phyloP scores from a whole-genome alignment of 1,284 basidiomycete genomes.

The Boletellus deceptivus region DNA sequence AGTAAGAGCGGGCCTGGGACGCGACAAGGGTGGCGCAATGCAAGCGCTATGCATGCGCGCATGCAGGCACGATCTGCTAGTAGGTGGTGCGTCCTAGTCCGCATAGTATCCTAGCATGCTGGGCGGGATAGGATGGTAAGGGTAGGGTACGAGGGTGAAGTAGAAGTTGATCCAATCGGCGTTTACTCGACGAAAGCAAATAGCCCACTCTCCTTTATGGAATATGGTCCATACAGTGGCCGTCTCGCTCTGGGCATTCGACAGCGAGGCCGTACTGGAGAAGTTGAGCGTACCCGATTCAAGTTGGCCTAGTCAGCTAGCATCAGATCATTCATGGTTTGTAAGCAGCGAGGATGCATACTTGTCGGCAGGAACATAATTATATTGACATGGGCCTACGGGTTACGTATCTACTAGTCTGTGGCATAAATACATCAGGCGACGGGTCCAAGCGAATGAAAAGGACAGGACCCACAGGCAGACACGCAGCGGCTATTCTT shows the following conservation, averaged over 20 bases:
- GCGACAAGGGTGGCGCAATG: too few species aligned
- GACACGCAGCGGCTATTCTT: conserved; percentile 20
- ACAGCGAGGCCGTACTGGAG: conserved; percentile 51
- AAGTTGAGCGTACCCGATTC: conserved; percentile 55
- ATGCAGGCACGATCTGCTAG: too few species aligned
- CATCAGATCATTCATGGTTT: conserved; percentile 3
- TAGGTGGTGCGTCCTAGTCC: too few species aligned
- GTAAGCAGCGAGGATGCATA: conserved; percentile 28
- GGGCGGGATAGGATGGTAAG: too few species aligned
- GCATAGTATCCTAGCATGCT: too few species aligned
- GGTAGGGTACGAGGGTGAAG: too few species aligned
- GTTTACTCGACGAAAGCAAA: conserved; percentile 59
- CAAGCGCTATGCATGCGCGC: too few species aligned
- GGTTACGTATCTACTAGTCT: conserved; percentile 53
- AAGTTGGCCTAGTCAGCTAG: conserved; percentile 37
- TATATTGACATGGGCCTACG: conserved; percentile 45
- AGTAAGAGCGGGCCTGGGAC: too few species aligned
- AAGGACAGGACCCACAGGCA: conserved; percentile 18
- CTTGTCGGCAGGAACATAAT: conserved; percentile 64
- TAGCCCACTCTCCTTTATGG: conserved; percentile 79
- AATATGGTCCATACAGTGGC: conserved; percentile 61
- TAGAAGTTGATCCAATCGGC: neutral
- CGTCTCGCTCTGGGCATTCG: conserved; percentile 40
- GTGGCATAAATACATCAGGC: conserved; percentile 3
- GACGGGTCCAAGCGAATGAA: neutral